Evolutionary conservation across 352 stramenopile species (phyloP).

Genomic region (Thraustochytrium sp.): DNA sequence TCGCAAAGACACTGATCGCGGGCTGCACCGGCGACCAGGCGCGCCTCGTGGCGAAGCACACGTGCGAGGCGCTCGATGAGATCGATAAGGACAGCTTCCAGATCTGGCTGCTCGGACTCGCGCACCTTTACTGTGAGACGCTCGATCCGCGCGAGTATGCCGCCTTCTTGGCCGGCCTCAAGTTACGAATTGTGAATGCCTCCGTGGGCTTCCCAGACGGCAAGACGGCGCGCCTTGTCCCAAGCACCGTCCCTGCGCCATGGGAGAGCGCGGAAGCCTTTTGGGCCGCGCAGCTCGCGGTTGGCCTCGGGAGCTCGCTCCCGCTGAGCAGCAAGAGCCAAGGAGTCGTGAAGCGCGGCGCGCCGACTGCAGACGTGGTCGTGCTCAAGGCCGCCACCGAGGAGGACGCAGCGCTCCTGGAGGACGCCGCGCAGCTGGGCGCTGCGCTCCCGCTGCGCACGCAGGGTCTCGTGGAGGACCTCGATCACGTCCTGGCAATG

Average conservation of each 20-base stretch:
- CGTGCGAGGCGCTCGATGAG: background rate
- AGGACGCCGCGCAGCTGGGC: background rate
- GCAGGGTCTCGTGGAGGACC: background rate
- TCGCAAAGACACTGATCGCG: background rate
- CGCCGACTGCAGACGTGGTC: background rate
- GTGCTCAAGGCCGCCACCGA: background rate
- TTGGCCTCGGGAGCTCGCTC: background rate
- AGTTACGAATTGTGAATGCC: background rate
- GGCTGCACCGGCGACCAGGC: background rate
- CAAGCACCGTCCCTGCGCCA: background rate
- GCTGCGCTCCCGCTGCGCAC: background rate
- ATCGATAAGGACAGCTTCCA: background rate
- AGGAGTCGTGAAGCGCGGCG: no score
- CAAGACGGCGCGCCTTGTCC: background rate
- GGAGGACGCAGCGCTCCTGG: background rate
- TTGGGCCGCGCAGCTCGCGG: background rate
- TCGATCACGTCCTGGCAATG: background rate
- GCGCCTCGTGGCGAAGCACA: background rate
- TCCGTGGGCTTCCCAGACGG: background rate
- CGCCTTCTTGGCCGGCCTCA: constrained; percentile 3
- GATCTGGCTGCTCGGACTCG: background rate
- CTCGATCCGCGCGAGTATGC: background rate
- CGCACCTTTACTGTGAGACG: background rate
- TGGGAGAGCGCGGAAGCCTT: background rate
- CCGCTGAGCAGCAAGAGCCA: no score